These are phyloP conservation scores for Yarrowia alimentaria DNA, from an alignment of 805 yeast genomes.

Conservation along the genomic window DNA sequence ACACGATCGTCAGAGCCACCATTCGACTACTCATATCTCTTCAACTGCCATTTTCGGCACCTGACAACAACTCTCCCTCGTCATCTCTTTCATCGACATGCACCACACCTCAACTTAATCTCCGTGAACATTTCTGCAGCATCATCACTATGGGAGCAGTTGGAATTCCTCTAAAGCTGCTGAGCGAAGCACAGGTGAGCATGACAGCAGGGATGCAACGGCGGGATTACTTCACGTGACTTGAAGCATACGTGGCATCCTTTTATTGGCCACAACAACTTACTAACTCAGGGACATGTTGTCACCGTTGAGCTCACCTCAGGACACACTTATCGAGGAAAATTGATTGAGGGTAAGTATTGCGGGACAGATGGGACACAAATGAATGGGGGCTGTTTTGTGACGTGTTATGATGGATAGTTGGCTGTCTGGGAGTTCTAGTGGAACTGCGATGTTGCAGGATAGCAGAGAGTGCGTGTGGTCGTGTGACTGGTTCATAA, in stretches of 20 bases:
- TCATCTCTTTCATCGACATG: too few species aligned
- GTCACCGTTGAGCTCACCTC: conserved; percentile 78
- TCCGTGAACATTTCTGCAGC: conserved; percentile 27
- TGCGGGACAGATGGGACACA: neutral
- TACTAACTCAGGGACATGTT: conserved; percentile 61
- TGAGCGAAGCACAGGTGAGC: conserved; percentile 72
- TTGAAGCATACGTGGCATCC: too few species aligned
- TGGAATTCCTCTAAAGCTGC: conserved; percentile 79
- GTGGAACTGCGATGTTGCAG: too few species aligned
- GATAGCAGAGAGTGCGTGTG: too few species aligned
- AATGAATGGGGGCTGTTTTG: too few species aligned
- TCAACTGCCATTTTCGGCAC: too few species aligned
- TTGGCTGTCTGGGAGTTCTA: too few species aligned
- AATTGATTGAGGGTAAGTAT: conserved; percentile 59
- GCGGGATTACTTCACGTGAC: neutral
- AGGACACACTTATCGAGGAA: conserved; percentile 88
- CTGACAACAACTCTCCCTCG: too few species aligned
- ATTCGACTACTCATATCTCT: too few species aligned
- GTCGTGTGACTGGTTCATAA: too few species aligned
- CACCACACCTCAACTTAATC: conserved; percentile 19
- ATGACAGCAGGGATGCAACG: neutral
- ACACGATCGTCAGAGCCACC: too few species aligned
- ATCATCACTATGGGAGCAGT: conserved; percentile 50
- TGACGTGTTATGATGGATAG: too few species aligned
- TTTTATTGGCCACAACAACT: neutral